phyloP scores from a whole-genome alignment of 139 green algal genomes.

The Eudorina sp. region DNA sequence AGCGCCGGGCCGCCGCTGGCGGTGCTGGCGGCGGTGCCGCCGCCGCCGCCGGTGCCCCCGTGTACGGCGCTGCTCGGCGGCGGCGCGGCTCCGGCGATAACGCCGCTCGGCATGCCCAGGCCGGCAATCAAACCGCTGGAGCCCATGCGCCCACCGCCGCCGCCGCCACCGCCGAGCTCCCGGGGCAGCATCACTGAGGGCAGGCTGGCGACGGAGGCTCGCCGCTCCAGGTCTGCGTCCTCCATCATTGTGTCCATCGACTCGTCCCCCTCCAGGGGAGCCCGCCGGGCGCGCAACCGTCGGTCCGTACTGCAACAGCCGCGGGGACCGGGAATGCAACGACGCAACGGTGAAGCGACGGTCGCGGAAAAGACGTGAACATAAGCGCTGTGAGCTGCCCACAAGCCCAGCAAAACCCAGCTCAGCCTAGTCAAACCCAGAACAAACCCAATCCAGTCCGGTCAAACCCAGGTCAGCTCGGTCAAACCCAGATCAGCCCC shows the following conservation, averaged over 20 bases:
- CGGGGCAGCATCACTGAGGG: slow-evolving; percentile 36
- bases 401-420: no score
- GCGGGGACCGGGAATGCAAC: neutral
- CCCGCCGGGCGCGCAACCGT: slow-evolving; percentile 20
- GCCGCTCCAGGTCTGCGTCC: slow-evolving; percentile 27
- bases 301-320: slow-evolving; percentile 25
- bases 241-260: neutral
- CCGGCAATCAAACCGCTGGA: neutral
- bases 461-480: no score
- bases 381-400: no score
- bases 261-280: slow-evolving; percentile 37
- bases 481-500: no score
- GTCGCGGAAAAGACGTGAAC: no score
- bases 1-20: neutral
- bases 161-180: neutral
- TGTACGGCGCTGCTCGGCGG: neutral
- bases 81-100: neutral
- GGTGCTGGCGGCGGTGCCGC: neutral
- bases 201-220: slow-evolving; percentile 1
- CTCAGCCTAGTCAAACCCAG: no score
- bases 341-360: neutral
- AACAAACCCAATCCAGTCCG: no score
- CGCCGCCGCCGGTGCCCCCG: neutral
- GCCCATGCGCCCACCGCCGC: neutral
- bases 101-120: neutral